Evolutionary conservation across 202 grass and related monocot species (phyloP).

Genomic region (Saccharum hybrid): DNA sequence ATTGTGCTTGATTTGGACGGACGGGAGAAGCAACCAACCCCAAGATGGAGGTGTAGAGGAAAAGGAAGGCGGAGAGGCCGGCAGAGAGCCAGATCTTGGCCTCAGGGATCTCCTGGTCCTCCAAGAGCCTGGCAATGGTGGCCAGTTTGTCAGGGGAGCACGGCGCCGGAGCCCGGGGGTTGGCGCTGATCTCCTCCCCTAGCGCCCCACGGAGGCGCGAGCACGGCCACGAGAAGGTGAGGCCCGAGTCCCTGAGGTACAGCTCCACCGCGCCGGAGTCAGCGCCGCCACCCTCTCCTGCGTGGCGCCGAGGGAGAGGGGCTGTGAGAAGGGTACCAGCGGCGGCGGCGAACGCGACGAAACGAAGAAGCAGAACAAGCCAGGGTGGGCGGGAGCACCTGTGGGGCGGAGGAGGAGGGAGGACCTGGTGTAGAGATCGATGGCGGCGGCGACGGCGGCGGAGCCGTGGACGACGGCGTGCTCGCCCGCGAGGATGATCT

Average conservation of each 20-base stretch:
- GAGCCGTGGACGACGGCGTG: slow-evolving; percentile 69
- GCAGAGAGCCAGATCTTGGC: slow-evolving; percentile 71
- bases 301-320: neutral
- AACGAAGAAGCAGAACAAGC: neutral
- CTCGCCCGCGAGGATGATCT: slow-evolving; percentile 89
- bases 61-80: slow-evolving; percentile 78
- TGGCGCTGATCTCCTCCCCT: slow-evolving; percentile 2
- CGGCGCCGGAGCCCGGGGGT: slow-evolving; percentile 30
- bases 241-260: slow-evolving; percentile 61
- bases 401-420: slow-evolving; percentile 16
- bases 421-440: slow-evolving; percentile 71
- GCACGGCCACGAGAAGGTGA: slow-evolving; percentile 71
- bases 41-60: slow-evolving; percentile 79
- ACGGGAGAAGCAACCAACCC: slow-evolving; percentile 46
- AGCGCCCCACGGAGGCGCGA: slow-evolving; percentile 49
- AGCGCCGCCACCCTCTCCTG: slow-evolving; percentile 26
- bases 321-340: neutral
- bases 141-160: slow-evolving; percentile 52
- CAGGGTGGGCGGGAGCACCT: neutral
- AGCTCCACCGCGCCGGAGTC: slow-evolving; percentile 49
- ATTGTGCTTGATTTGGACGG: neutral
- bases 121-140: slow-evolving; percentile 52
- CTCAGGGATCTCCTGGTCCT: slow-evolving; percentile 59
- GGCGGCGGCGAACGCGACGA: neutral
- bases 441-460: slow-evolving; percentile 54